A percentile compares a stretch with the other conserved stretches of the same genome.
These are phyloP conservation scores for Sungouiozyma ichnusensis DNA, from an alignment of 805 yeast species.

Conservation along the genomic window DNA sequence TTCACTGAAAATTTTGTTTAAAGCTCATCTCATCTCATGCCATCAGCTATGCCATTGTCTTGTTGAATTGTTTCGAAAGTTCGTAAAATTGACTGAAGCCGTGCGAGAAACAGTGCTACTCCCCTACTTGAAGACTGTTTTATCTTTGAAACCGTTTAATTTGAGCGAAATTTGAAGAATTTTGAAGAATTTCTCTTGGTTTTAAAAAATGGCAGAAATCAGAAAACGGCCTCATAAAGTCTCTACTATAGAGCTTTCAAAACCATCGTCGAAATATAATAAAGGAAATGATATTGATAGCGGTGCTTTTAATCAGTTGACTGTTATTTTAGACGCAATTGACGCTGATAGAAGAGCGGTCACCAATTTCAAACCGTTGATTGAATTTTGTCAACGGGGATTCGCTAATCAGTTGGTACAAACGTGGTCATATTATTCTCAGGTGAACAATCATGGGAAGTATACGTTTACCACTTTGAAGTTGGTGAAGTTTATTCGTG, in stretches of 20 bases:
- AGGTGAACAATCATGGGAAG: slow-evolving; percentile 40
- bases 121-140: background rate
- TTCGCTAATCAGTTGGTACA: slow-evolving; percentile 32
- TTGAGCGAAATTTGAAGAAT: background rate
- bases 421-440: slow-evolving; percentile 39
- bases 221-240: background rate
- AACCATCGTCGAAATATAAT: background rate
- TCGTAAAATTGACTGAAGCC: too few relatives aligned
- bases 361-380: slow-evolving; percentile 19
- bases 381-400: slow-evolving; percentile 29
- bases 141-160: background rate
- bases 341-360: slow-evolving; percentile 9
- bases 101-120: too few relatives aligned
- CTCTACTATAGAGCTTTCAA: background rate
- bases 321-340: slow-evolving; percentile 13
- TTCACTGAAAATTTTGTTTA: background rate
- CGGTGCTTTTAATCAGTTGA: slow-evolving; percentile 21
- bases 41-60: too few relatives aligned
- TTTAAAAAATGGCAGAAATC: background rate
- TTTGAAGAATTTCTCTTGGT: background rate
- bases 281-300: slow-evolving; percentile 9
- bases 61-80: too few relatives aligned
- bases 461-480: slow-evolving; percentile 36
- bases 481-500: slow-evolving; percentile 30
- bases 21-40: slow-evolving; percentile 14